These are phyloP conservation scores for Plantago coronopus DNA, from an alignment of 305 asterid genomes.

Conservation along the genomic window DNA sequence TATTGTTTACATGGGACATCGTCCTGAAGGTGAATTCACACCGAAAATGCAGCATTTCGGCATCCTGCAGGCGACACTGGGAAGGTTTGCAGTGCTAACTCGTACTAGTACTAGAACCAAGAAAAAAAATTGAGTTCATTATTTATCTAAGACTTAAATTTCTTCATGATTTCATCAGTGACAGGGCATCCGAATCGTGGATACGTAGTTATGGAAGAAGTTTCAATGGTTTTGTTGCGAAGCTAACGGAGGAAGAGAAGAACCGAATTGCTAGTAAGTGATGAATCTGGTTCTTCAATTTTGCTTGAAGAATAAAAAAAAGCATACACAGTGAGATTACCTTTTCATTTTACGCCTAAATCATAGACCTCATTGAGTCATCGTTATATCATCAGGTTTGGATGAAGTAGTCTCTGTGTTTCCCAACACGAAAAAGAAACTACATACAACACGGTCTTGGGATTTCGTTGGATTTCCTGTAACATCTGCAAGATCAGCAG, in stretches of 20 bases:
- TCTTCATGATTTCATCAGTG: slow-evolving; percentile 14
- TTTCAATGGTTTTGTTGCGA: slow-evolving; percentile 63
- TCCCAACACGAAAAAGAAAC: slow-evolving; percentile 44
- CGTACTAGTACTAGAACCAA: neutral
- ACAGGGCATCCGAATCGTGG: slow-evolving; percentile 45
- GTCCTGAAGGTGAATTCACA: slow-evolving; percentile 34
- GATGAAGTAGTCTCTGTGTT: slow-evolving; percentile 71
- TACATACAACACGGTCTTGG: slow-evolving; percentile 79
- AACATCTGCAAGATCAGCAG: slow-evolving; percentile 26
- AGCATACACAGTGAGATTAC: no score
- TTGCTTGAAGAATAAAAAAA: neutral
- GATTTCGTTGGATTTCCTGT: slow-evolving; percentile 61
- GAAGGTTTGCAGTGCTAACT: slow-evolving; percentile 27
- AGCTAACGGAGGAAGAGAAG: slow-evolving; percentile 48
- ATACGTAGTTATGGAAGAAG: slow-evolving; percentile 61
- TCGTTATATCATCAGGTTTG: slow-evolving; percentile 30
- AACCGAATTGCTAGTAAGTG: slow-evolving; percentile 42
- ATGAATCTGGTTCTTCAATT: neutral
- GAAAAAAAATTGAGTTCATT: neutral
- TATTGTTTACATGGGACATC: slow-evolving; percentile 53
- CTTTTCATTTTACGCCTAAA: neutral
- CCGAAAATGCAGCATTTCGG: slow-evolving; percentile 35
- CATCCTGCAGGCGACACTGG: slow-evolving; percentile 39
- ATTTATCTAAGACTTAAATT: neutral
- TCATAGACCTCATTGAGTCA: neutral